Conservation (phyloP, 805 yeast species). For the Candida rishiriensis region DNA sequence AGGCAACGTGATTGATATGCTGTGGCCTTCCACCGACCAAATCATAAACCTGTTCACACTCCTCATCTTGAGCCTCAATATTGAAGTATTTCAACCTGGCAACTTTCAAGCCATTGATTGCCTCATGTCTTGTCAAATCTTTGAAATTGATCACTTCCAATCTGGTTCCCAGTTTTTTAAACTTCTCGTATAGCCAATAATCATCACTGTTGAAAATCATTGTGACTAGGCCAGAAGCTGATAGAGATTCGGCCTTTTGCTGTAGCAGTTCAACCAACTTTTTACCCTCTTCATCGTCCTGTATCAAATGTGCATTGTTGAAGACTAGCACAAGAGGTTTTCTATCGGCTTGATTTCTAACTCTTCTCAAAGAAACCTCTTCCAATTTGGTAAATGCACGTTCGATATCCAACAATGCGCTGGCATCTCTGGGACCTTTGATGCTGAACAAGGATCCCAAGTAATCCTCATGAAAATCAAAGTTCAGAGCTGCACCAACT, state of each 20-base stretch:
- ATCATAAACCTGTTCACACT: constrained; percentile 45
- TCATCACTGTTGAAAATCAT: constrained; percentile 78
- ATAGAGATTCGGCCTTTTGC: constrained; percentile 74
- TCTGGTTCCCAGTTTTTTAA: constrained; percentile 67
- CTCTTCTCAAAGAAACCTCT: constrained; percentile 56
- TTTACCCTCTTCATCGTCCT: constrained; percentile 69
- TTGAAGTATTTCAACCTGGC: constrained; percentile 44
- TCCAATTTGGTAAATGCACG: constrained; percentile 76
- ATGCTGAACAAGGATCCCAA: constrained; percentile 78
- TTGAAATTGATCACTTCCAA: constrained; percentile 67
- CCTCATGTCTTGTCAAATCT: constrained; percentile 53
- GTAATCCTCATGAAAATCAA: constrained; percentile 74
- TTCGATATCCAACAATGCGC: constrained; percentile 76
- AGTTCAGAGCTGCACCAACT: constrained; percentile 70
- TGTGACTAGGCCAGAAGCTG: constrained; percentile 65
- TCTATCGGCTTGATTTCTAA: constrained; percentile 27
- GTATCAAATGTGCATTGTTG: constrained; percentile 70
- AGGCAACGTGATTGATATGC: constrained; percentile 67
- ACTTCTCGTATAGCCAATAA: constrained; percentile 80
- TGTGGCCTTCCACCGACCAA: constrained; percentile 83
- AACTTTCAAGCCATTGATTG: constrained; percentile 49
- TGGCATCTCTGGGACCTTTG: constrained; percentile 80
- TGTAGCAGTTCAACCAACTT: constrained; percentile 70
- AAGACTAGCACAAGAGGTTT: constrained; percentile 66
- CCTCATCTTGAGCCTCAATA: constrained; percentile 33